Evolutionary conservation across 257 asterid genomes (phyloP).

Genomic region (Echites panduratus): DNA sequence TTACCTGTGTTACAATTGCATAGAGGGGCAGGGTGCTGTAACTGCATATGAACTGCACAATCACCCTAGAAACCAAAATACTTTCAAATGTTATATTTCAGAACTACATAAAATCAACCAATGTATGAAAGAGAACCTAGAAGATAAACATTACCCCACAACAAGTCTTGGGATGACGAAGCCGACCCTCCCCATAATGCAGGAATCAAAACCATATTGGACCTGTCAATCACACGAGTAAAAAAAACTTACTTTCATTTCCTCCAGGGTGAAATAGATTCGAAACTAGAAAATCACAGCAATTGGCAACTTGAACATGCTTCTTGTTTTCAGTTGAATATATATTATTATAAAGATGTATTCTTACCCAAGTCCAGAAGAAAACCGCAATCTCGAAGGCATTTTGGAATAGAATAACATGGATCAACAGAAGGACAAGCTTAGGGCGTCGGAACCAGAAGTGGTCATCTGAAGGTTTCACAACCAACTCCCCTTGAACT

Average conservation of each 20-base stretch:
- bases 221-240: conserved; percentile 29
- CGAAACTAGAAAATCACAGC: neutral
- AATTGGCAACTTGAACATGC: neutral
- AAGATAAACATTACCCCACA: conserved; percentile 39
- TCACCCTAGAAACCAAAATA: conserved; percentile 29
- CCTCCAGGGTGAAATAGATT: neutral
- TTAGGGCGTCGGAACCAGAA: conserved; percentile 36
- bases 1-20: conserved; percentile 71
- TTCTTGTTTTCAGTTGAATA: neutral
- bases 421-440: conserved; percentile 25
- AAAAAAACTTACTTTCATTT: neutral
- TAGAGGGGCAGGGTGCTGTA: conserved; percentile 78
- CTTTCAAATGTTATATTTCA: neutral
- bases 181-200: conserved; percentile 60
- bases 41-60: conserved; percentile 71
- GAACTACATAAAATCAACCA: neutral
- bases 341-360: neutral
- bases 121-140: neutral
- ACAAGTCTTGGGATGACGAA: conserved; percentile 51
- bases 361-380: too few relatives aligned
- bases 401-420: too few relatives aligned
- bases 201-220: conserved; percentile 45
- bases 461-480: conserved; percentile 37
- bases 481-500: conserved; percentile 28
- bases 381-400: too few relatives aligned